Conservation (phyloP, 2,329 filamentous ascomycete species). For the Parafenestella ontariensis region DNA sequence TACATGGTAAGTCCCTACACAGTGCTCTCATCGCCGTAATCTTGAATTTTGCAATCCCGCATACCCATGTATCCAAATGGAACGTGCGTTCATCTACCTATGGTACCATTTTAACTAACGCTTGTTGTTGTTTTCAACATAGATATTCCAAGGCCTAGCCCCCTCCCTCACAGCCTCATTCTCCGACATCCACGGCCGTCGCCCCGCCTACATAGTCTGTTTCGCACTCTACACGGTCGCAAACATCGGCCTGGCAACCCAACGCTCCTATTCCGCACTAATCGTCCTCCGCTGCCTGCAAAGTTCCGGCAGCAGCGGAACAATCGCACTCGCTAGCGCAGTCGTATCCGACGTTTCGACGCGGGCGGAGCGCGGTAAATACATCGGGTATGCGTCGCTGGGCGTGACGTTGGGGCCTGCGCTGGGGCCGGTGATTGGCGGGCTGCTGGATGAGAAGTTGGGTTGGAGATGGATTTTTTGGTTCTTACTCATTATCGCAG, state of each 20-base stretch:
- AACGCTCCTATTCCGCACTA: slow-evolving; percentile 49
- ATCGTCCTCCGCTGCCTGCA: slow-evolving; percentile 53
- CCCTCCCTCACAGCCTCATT: slow-evolving; percentile 53
- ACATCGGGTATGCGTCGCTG: slow-evolving; percentile 51
- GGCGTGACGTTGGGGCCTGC: slow-evolving; percentile 49
- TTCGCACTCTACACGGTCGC: slow-evolving; percentile 52
- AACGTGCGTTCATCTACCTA: too few species aligned
- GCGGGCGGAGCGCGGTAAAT: slow-evolving; percentile 50
- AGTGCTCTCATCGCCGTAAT: too few species aligned
- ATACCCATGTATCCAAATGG: too few species aligned
- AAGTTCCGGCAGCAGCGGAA: slow-evolving; percentile 53
- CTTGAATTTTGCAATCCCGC: too few species aligned
- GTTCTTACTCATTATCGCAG: slow-evolving; percentile 59
- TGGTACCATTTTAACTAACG: too few species aligned
- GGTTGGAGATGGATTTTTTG: slow-evolving; percentile 63
- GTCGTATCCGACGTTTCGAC: slow-evolving; percentile 55
- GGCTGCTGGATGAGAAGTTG: slow-evolving; percentile 54
- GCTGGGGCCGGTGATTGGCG: slow-evolving; percentile 60
- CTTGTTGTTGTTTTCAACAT: too few species aligned
- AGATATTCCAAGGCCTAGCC: slow-evolving; percentile 53
- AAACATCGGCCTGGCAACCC: slow-evolving; percentile 51
- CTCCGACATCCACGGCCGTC: slow-evolving; percentile 52
- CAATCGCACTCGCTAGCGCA: slow-evolving; percentile 52
- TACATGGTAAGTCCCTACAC: slow-evolving; percentile 38
- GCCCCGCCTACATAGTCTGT: slow-evolving; percentile 48